Evolutionary conservation across 768 basidiomycete species (phyloP), one percentile per base, ranked within the genome.

Genomic region (Cystoderma amianthinum): DNA sequence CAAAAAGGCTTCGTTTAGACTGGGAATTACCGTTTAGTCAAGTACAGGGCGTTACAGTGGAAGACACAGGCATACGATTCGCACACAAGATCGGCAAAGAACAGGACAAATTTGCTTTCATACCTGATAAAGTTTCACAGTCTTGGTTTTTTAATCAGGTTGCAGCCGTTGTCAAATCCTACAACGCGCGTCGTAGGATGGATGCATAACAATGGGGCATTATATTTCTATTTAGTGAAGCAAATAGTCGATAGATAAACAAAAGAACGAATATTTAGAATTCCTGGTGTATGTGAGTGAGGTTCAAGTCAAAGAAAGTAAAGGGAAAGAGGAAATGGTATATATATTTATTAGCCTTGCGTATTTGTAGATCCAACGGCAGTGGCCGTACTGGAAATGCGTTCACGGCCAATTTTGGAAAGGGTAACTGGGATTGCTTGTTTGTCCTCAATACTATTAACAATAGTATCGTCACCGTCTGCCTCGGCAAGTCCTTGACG

Each of bases 21-120:
- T 99, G 94, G 95, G 92, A 97, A 48, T 66, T 97, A 11, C 83
- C 92, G 0, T 80, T 98, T 57, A 78, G 77, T 15, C 82, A 89
- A 49, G 78, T 97, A 2, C 82, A 88, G 58, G 89, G 88, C 13
- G 80, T 98, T 34, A 85, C 82, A 3, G 80, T 90, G 19, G 94
- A 97, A 56, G 84, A 93, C 53, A 89, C 80, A 12, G 94, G 94
- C 1, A 89, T 99, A 54, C 77, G 86, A 13, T 87, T 92, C 54
- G 76, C 84, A 11, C 79, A 93, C 60, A 94, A 86, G 53, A 65
- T 71, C 2, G 87, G 87, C 44, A 77, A 69, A 54, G 83, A 82
- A 43, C 69, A 79, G 43, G 84, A 90, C 62, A 82, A 74, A 52
- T 89, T 87, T 58, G 74, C 86, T 10, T 67, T 80, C 55, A 82